These are phyloP conservation scores for Aspergillus floridensis DNA, from an alignment of 2,329 filamentous ascomycete species.

Conservation along the genomic window DNA sequence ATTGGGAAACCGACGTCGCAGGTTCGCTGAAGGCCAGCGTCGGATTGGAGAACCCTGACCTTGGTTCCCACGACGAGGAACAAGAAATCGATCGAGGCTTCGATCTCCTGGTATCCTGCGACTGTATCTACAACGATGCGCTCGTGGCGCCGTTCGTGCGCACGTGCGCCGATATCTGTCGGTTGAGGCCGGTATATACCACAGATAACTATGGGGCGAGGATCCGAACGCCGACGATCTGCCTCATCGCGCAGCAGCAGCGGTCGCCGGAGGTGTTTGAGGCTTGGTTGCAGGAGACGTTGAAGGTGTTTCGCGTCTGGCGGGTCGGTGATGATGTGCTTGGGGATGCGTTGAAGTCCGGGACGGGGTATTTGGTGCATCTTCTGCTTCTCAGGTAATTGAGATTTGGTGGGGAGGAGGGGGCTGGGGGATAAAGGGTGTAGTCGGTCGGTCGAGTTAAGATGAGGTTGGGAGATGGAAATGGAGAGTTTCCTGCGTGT, in stretches of 20 bases:
- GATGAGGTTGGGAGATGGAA: too few relatives aligned
- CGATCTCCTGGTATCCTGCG: conserved; percentile 77
- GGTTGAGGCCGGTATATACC: conserved; percentile 47
- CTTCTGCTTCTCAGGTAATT: conserved; percentile 59
- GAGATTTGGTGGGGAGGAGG: neutral
- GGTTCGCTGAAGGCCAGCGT: conserved; percentile 37
- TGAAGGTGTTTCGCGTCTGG: conserved; percentile 69
- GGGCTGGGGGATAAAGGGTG: too few relatives aligned
- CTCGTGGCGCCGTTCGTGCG: conserved; percentile 79
- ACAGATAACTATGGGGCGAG: neutral
- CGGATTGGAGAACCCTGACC: neutral
- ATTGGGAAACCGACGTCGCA: conserved; percentile 70
- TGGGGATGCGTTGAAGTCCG: conserved; percentile 57
- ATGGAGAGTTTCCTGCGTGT: too few relatives aligned
- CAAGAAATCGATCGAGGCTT: conserved; percentile 49
- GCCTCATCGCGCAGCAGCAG: conserved; percentile 84
- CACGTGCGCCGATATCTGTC: conserved; percentile 73
- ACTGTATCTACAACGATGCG: conserved; percentile 93
- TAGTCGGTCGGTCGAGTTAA: neutral
- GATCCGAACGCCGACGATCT: conserved; percentile 56
- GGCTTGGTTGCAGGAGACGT: conserved; percentile 70
- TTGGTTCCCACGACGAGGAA: neutral
- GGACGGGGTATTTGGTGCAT: conserved; percentile 79
- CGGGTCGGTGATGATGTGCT: conserved; percentile 66
- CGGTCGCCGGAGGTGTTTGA: conserved; percentile 83